These are phyloP conservation scores for Suhomyces vadensis DNA, from an alignment of 805 yeast species.

Conservation along the genomic window DNA sequence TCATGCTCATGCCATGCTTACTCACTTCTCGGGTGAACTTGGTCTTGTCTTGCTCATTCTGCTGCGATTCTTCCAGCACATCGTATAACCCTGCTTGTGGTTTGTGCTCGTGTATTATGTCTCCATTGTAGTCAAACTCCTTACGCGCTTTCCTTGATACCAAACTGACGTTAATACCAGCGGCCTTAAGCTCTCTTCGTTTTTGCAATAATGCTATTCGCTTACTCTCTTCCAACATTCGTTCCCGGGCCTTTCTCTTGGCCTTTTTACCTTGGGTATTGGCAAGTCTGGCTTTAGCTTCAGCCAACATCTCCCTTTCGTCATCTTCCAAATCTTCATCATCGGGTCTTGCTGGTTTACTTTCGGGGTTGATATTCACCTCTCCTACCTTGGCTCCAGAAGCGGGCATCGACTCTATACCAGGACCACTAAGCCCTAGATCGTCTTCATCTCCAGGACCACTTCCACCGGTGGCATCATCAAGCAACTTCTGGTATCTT, in stretches of 20 bases:
- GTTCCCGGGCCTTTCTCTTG: slow-evolving; percentile 81
- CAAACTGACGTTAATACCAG: slow-evolving; percentile 62
- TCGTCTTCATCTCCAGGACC: slow-evolving; percentile 33
- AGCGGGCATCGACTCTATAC: slow-evolving; percentile 51
- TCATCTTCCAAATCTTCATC: slow-evolving; percentile 79
- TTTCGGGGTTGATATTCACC: slow-evolving; percentile 70
- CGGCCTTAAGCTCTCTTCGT: slow-evolving; percentile 77
- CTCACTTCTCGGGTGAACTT: slow-evolving; percentile 48
- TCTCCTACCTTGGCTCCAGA: slow-evolving; percentile 51
- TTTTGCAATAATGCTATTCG: slow-evolving; percentile 75
- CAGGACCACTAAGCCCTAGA: slow-evolving; percentile 50
- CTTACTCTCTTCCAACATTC: slow-evolving; percentile 75
- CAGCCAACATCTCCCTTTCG: slow-evolving; percentile 89
- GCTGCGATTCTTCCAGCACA: slow-evolving; percentile 54
- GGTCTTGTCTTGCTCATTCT: slow-evolving; percentile 37
- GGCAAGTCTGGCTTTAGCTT: slow-evolving; percentile 87
- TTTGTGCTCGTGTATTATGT: slow-evolving; percentile 72
- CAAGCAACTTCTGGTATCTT: slow-evolving; percentile 72
- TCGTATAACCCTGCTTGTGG: slow-evolving; percentile 73
- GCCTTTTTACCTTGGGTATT: slow-evolving; percentile 96
- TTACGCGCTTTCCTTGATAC: slow-evolving; percentile 53
- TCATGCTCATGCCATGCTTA: slow-evolving; percentile 45
- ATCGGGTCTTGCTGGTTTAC: slow-evolving; percentile 80
- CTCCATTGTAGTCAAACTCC: slow-evolving; percentile 80
- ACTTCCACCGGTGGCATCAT: slow-evolving; percentile 38